Percentiles rank a stretch among this genome's conserved stretches.
phyloP scores from a whole-genome alignment of 495 filamentous ascomycete genomes.

The Parmelia sp. region DNA sequence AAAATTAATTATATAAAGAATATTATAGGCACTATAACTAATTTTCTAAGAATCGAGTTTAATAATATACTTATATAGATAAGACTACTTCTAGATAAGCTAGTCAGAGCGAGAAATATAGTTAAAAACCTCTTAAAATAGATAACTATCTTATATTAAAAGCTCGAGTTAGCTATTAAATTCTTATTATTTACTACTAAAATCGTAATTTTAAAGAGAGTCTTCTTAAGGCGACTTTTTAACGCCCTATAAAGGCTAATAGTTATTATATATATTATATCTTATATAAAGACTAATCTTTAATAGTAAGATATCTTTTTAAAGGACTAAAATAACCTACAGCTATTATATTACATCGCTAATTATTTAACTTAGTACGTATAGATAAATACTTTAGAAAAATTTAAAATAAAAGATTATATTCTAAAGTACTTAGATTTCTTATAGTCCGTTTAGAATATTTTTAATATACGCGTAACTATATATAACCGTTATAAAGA shows the following conservation, averaged over 20 bases:
- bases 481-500: neutral
- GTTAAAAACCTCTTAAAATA: neutral
- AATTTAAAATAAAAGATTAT: neutral
- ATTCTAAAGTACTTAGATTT: neutral
- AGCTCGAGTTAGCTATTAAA: neutral
- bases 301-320: neutral
- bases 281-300: neutral
- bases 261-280: neutral
- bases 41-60: neutral
- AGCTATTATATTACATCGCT: neutral
- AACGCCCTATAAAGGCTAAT: neutral
- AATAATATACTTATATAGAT: neutral
- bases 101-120: neutral
- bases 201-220: neutral
- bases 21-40: neutral
- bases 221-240: neutral
- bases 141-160: neutral
- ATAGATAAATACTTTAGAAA: neutral
- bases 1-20: neutral
- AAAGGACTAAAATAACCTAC: neutral
- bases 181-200: neutral
- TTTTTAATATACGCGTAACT: neutral
- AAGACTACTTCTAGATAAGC: neutral
- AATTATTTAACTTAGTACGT: neutral
- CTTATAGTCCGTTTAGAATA: neutral